Conservation (phyloP, 2,329 filamentous ascomycete species). For the Fusarium ambrosium region DNA sequence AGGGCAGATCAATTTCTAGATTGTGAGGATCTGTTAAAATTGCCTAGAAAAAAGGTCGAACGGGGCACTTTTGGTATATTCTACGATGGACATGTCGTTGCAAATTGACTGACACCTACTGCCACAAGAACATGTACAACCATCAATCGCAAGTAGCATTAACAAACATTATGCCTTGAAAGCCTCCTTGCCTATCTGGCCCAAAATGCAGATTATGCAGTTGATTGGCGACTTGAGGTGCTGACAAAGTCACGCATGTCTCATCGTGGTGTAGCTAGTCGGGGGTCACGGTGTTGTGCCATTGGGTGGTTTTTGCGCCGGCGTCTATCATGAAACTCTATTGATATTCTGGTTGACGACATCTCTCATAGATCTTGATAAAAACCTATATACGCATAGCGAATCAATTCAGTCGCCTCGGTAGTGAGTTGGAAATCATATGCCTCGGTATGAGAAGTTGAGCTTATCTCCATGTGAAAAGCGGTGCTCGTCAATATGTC, state of each 20-base stretch:
- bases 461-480: background rate
- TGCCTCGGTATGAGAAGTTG: background rate
- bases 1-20: no score
- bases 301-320: background rate
- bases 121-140: no score
- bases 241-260: background rate
- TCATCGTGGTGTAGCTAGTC: background rate
- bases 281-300: background rate
- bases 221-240: background rate
- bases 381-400: no score
- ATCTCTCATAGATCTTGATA: background rate
- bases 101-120: no score
- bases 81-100: no score
- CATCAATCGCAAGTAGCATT: background rate
- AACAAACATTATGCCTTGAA: background rate
- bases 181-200: background rate
- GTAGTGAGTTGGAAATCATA: background rate
- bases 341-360: background rate
- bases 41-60: no score
- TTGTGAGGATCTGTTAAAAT: no score
- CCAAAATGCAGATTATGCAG: no score
- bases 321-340: background rate
- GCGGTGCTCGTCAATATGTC: background rate
- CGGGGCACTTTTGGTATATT: no score
- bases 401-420: background rate